These are phyloP conservation scores for Suhomyces taliae DNA, from an alignment of 1,139 yeast genomes.

Conservation along the genomic window DNA sequence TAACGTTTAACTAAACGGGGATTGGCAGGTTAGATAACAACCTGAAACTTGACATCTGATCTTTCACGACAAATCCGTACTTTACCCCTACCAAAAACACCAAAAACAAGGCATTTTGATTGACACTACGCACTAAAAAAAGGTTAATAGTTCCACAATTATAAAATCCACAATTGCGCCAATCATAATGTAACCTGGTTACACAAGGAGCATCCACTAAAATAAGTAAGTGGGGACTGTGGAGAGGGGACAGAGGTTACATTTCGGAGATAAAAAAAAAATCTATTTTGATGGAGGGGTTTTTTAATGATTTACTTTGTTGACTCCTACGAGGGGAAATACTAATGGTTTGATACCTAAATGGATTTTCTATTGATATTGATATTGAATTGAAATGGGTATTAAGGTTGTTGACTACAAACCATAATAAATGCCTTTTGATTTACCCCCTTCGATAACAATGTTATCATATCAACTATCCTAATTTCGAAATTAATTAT, in stretches of 20 bases:
- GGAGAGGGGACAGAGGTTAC: not conserved
- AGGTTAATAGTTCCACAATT: slow-evolving; percentile 3
- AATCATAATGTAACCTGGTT: not conserved
- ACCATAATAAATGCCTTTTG: too few species aligned
- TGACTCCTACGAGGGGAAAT: too few species aligned
- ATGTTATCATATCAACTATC: too few species aligned
- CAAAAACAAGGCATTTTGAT: slow-evolving; percentile 3
- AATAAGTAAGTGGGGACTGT: not conserved
- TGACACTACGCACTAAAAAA: slow-evolving; percentile 3
- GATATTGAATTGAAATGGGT: too few species aligned
- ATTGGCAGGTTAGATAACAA: slow-evolving; percentile 4
- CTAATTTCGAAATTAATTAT: not conserved
- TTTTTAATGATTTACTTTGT: too few species aligned
- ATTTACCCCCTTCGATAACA: too few species aligned
- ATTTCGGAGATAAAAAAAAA: not conserved
- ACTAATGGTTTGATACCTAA: too few species aligned
- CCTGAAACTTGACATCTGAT: slow-evolving; percentile 8
- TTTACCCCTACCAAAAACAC: not conserved
- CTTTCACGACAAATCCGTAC: not conserved
- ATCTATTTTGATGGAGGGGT: too few species aligned
- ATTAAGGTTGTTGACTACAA: too few species aligned
- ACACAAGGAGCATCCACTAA: not conserved
- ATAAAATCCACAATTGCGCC: slow-evolving; percentile 6
- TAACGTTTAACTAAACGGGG: not conserved
- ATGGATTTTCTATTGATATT: too few species aligned